A percentile compares a stretch with the other conserved stretches of the same genome.
phyloP scores from a whole-genome alignment of 2,329 filamentous ascomycete species.

The Herpotrichia juniperi region DNA sequence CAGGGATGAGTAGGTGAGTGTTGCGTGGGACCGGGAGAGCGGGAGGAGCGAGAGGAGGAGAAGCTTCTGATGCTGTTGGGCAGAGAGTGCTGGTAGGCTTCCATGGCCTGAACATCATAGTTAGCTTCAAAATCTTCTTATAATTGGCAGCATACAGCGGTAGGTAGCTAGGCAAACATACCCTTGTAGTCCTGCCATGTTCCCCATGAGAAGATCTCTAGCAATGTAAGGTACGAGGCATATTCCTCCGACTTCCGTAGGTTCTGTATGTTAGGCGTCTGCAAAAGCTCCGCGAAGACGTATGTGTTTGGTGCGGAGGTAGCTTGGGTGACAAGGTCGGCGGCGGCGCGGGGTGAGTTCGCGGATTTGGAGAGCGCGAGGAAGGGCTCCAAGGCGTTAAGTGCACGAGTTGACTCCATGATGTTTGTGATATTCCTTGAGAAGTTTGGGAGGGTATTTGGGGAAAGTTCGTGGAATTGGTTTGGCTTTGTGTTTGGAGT shows the following conservation, averaged over 20 bases:
- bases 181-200: constrained; percentile 80
- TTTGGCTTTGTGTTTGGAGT: neutral
- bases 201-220: constrained; percentile 91
- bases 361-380: constrained; percentile 86
- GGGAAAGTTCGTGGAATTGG: neutral
- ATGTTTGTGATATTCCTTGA: neutral
- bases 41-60: constrained; percentile 88
- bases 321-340: constrained; percentile 84
- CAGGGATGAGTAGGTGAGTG: constrained; percentile 75
- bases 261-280: constrained; percentile 77
- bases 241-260: constrained; percentile 70
- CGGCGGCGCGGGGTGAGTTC: constrained; percentile 80
- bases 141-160: neutral
- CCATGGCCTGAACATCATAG: constrained; percentile 37
- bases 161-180: constrained; percentile 34
- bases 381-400: constrained; percentile 78
- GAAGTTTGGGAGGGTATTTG: neutral
- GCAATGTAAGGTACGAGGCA: constrained; percentile 68
- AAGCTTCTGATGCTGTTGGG: constrained; percentile 80
- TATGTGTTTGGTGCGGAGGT: constrained; percentile 90
- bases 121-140: neutral
- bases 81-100: constrained; percentile 73
- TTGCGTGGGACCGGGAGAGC: constrained; percentile 69
- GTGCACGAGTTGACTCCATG: constrained; percentile 74
- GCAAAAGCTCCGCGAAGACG: constrained; percentile 92